Base-by-base conservation (phyloP, 2,329 filamentous ascomycete genomes). In the Paradendryphiella salina region DNA sequence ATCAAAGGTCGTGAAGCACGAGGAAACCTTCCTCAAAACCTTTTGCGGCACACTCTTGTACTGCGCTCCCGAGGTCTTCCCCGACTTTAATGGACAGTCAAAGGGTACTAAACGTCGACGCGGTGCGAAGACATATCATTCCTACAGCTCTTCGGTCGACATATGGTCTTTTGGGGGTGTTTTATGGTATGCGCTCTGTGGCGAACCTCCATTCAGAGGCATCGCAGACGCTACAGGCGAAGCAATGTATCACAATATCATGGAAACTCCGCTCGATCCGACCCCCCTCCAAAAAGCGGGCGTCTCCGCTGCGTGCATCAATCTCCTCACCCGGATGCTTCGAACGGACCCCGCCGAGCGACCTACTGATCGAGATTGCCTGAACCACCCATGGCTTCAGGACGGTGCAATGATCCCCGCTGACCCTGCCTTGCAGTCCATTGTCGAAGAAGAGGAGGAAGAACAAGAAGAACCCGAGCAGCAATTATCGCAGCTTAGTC, bases 81-180 rank as follows among this genome's bases (percentile, higher is more conserved):
- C 88, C 41, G 88, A 95, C 63, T 86, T 88, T 61, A 78, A 83
- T 40, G 85, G 83, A n/a, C 81, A 85, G 52, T 79, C 85, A 31
- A 80, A 76, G 77, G 63, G 85, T n/a, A 82, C 82, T 50, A 87
- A 85, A 60, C 81, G 84, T 63, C 81, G 85, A 17, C 83, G 86
- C 32, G 67, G 77, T 31, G 76, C 77, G 33, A 69, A 67, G 29
- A 65, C 67, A 13, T 80, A 66, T 75, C 77, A 74, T 65, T 85
- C 90, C 17, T 99, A 99, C 71, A 90, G 86, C 66, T 90, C 96
- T 55, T 90, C 91, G 1, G 89, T 97, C 26, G 94, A 99, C 69
- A 89, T 96, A 56, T 99, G 94, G 93, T 97, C 94, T 0, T 84
- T 96, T 38, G 94, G 90, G 13, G 94, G 92, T 11, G 94, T 99